Evolutionary conservation across 164 flowering plant species (phyloP).

Genomic region (Piper longum): DNA sequence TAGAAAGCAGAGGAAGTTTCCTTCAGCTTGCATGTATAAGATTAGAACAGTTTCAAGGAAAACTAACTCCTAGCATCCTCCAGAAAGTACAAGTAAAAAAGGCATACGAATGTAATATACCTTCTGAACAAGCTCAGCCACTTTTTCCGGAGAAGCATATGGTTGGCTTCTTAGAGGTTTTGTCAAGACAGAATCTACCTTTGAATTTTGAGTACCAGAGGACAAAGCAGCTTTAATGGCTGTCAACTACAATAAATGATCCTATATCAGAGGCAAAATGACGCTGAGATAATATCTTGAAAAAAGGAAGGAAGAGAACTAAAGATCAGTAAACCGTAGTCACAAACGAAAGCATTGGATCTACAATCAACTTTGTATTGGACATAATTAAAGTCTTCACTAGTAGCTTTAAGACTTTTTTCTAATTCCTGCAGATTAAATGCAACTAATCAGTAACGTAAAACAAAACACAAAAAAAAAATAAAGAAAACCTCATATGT

Average conservation of each 20-base stretch:
- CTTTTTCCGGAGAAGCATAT: slow-evolving; percentile 89
- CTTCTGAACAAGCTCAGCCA: slow-evolving; percentile 86
- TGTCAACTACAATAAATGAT: slow-evolving; percentile 44
- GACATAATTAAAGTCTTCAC: slow-evolving; percentile 99
- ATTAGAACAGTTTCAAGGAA: not conserved
- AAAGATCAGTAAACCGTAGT: slow-evolving; percentile 51
- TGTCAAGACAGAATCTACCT: slow-evolving; percentile 38
- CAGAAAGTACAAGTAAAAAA: not conserved
- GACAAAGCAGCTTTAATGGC: slow-evolving; percentile 88
- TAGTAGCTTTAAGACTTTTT: slow-evolving; percentile 77
- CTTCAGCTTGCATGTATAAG: not conserved
- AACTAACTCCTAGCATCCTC: not conserved
- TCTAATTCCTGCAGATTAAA: slow-evolving; percentile 56
- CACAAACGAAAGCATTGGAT: slow-evolving; percentile 96
- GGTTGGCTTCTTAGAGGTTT: slow-evolving; percentile 90
- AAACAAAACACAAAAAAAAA: not conserved
- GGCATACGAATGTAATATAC: slow-evolving; percentile 18
- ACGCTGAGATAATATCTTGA: not conserved
- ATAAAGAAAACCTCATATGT: not conserved
- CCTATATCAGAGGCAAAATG: not conserved
- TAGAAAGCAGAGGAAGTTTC: not conserved
- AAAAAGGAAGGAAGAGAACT: not conserved
- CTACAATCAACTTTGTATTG: slow-evolving; percentile 86
- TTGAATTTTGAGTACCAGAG: slow-evolving; percentile 54
- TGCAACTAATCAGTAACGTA: not conserved